Evolutionary conservation across 106 monocot genomes (phyloP).

Genomic region (Phalaenopsis equestris): DNA sequence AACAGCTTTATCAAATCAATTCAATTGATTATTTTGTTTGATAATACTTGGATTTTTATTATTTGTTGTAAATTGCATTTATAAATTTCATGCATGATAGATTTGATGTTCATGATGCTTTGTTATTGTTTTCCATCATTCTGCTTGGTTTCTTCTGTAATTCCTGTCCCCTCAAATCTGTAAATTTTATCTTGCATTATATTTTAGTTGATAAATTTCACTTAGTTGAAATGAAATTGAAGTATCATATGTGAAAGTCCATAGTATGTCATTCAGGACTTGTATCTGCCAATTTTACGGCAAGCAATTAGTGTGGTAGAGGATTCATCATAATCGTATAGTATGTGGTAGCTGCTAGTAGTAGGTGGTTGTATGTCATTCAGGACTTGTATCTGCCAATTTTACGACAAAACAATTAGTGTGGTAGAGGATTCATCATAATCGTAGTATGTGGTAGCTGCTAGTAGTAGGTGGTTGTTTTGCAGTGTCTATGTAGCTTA

Average conservation of each 20-base stretch:
- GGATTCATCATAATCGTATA: neutral
- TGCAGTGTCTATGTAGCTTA: neutral
- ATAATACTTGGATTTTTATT: no score
- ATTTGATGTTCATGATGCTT: neutral
- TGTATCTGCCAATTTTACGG: neutral
- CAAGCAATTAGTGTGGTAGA: neutral
- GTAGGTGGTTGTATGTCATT: no score
- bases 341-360: neutral
- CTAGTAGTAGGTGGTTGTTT: neutral
- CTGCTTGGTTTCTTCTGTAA: neutral
- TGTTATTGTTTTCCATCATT: neutral
- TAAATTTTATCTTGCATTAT: neutral
- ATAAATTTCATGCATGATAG: neutral
- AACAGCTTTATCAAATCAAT: no score
- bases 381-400: neutral
- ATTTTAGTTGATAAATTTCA: neutral
- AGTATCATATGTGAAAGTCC: neutral
- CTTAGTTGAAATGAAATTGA: neutral
- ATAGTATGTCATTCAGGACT: neutral
- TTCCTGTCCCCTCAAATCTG: neutral
- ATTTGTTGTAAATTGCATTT: no score
- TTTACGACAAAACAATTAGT: no score
- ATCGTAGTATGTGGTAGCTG: neutral
- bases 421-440: neutral
- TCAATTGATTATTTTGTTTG: no score